Base-by-base conservation (phyloP, 495 filamentous ascomycete species). In the Podospora tetraspora region DNA sequence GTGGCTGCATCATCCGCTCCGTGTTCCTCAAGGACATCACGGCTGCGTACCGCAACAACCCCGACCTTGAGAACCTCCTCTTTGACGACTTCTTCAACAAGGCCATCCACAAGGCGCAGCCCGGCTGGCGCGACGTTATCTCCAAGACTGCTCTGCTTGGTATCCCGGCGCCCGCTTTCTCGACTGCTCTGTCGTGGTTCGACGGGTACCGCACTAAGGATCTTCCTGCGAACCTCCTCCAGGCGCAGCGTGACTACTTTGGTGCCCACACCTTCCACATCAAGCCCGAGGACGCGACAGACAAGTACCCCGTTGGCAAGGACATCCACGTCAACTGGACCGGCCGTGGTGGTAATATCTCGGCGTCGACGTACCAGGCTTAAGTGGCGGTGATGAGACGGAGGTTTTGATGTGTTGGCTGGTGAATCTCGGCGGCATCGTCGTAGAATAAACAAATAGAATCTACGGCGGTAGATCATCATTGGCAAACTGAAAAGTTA, bases 21-120 rank as follows among this genome's bases (percentile, higher is more conserved):
- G 95, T 99, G 78, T 99, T 99, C 92, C 84, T 99, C 69, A 97
- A 97, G 87, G 94, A 99, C 79, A 99, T 99, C 84, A 99, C 96
- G 70, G 89, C 89, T 66, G 95, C 95, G 60, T 99, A 97, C 87
- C 93, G 95, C 81, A 88, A 86, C 61, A 88, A 97, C 85, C 91
- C 93, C 62, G 92, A 99, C 68, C 90, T 99, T 60, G 92, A 99
- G 89, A 99, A 99, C 84, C 85, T 99, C 68, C 85, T 99, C 71
- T 99, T 98, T 81, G 91, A 97, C 77, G 92, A 96, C 77, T 99
- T 99, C 88, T 99, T 99, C 90, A 97, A 95, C 85, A 91, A 92
- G 82, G 95, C 95, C 72, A 98, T 99, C 83, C 90, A 96, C 88
- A 91, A 91, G 76, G 95, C 95, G 64, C 95, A 99, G 84, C 85